Conservation (phyloP, 495 filamentous ascomycete genomes). For the Neurospora tetraspora region DNA sequence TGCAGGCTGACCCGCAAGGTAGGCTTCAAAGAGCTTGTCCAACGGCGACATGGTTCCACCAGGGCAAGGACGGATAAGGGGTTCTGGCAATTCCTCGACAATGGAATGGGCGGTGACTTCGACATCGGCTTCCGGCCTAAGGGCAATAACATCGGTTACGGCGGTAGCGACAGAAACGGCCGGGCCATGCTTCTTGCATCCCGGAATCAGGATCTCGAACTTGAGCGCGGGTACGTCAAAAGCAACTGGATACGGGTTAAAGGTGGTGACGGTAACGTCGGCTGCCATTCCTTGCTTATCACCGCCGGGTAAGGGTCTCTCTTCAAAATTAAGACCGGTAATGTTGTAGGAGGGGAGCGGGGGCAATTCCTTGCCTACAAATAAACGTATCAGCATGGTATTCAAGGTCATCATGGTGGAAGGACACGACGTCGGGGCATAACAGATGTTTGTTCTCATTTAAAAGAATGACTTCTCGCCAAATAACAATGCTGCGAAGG, state of each 20-base stretch:
- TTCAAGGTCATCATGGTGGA: slow-evolving; percentile 1
- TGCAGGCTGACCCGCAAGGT: slow-evolving; percentile 66
- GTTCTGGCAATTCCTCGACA: slow-evolving; percentile 58
- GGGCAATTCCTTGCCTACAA: slow-evolving; percentile 57
- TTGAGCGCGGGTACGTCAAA: slow-evolving; percentile 66
- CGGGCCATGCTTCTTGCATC: slow-evolving; percentile 61
- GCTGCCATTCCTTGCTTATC: slow-evolving; percentile 58
- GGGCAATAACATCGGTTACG: slow-evolving; percentile 50
- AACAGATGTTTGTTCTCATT: slow-evolving; percentile 3
- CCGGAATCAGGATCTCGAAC: slow-evolving; percentile 75
- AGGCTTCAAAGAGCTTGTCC: slow-evolving; percentile 71
- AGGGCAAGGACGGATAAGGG: slow-evolving; percentile 62
- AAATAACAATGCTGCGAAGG: slow-evolving; percentile 42
- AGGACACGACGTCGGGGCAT: neutral
- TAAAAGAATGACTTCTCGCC: slow-evolving; percentile 37
- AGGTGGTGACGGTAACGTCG: slow-evolving; percentile 57
- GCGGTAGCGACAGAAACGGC: slow-evolving; percentile 58
- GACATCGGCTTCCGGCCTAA: slow-evolving; percentile 56
- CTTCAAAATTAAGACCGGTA: slow-evolving; percentile 61
- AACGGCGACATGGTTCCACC: slow-evolving; percentile 67
- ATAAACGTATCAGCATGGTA: slow-evolving; percentile 18
- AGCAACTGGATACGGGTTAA: slow-evolving; percentile 65
- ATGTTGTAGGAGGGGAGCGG: slow-evolving; percentile 69
- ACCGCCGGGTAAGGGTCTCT: slow-evolving; percentile 41
- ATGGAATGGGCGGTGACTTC: slow-evolving; percentile 57